Evolutionary conservation across 805 yeast species (phyloP).

Genomic region (Zygosaccharomyces gambellarensis): DNA sequence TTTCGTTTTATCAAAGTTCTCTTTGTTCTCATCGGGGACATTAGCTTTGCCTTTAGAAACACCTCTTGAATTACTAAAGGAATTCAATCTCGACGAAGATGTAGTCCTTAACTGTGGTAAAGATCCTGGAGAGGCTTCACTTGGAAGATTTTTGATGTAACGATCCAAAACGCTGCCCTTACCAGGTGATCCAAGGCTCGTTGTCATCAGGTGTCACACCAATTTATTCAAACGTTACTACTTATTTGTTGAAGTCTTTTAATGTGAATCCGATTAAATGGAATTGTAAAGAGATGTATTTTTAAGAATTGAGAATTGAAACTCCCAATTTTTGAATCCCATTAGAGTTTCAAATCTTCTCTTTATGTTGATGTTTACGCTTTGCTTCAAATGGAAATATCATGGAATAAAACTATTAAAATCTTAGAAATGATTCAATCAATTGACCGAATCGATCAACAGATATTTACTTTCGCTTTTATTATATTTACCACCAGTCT

Average conservation of each 20-base stretch:
- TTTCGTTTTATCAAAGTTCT: not conserved
- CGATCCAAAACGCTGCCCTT: slow-evolving; percentile 21
- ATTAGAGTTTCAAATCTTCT: not conserved
- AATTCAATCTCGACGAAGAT: slow-evolving; percentile 25
- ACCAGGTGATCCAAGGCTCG: slow-evolving; percentile 21
- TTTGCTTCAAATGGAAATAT: slow-evolving; percentile 4
- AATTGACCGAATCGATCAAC: not conserved
- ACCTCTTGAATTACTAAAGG: slow-evolving; percentile 10
- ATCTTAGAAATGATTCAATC: not conserved
- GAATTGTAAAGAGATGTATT: not conserved
- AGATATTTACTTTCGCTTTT: not conserved
- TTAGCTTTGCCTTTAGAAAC: not conserved
- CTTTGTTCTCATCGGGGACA: not conserved
- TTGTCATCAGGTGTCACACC: slow-evolving; percentile 11
- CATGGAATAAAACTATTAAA: not conserved
- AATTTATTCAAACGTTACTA: not conserved
- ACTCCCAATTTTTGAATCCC: not conserved
- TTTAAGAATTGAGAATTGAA: not conserved
- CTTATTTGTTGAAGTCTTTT: not conserved
- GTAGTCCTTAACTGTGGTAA: slow-evolving; percentile 18
- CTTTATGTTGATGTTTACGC: slow-evolving; percentile 2
- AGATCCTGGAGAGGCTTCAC: slow-evolving; percentile 10
- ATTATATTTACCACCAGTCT: slow-evolving; percentile 1
- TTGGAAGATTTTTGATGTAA: slow-evolving; percentile 26
- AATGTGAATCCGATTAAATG: not conserved